Base-by-base conservation (phyloP, 2,329 filamentous ascomycete genomes). In the Zymoseptoria pseudotritici region DNA sequence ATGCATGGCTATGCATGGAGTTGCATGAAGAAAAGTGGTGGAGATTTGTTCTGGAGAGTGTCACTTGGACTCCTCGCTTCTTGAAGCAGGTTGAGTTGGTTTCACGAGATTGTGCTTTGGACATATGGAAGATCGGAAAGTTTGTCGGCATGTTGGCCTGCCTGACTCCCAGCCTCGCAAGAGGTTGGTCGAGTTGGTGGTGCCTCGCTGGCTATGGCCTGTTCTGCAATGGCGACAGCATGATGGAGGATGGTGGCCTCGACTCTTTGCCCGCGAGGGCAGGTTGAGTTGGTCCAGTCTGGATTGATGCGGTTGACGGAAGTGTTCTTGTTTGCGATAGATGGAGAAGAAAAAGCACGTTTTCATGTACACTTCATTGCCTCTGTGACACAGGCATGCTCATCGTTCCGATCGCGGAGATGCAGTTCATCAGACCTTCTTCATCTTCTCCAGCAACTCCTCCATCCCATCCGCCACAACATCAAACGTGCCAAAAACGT, bases 401-500 rank as follows among this genome's bases (percentile, higher is more conserved):
- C 22, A 24, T 24, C 4, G 26, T 29, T 9, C 26, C 26, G 26
- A 29, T 2, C 26, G 8, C 8, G 1, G 26, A 29, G 26, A 29
- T 29, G 26, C 26, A 29, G 8, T 29, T 8, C 24, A 31, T 53
- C 22, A 53, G 8, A n/a, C 22, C 52, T 29, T 24, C 57, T 66
- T 67, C 66, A 70, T 60, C 63, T 70, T 70, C 59, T 64, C 61
- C 61, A 71, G 54, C 57, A 71, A 57, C 52, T 70, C 67, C 55
- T 63, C 58, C 65, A 70, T 70, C 51, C 61, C 64, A 24, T 65
- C 58, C 17, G 66, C 66, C 59, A 70, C 70, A 11, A 71, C 3
- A 62, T 71, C 67, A 56, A 70, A 71, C 60, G 67, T 36, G 3
- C 68, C 68, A 65, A 71, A 71, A n/a, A 71, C 66, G 17, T 66